Evolutionary conservation across 306 rosid species (phyloP).

Genomic region (Datisca glomerata): DNA sequence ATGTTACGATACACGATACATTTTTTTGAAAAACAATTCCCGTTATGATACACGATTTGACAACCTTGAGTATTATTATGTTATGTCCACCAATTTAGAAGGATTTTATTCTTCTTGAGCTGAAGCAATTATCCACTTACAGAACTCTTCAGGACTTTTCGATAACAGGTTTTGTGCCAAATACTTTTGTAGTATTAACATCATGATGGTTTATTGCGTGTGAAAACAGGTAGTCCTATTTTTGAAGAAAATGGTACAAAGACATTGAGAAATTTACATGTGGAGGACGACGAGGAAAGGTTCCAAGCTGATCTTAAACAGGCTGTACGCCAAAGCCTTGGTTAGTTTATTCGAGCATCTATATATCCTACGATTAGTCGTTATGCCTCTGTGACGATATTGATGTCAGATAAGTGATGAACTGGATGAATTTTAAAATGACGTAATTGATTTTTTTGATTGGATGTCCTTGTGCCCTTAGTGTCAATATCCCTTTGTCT

Average conservation of each 20-base stretch:
- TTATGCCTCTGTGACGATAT: constrained; percentile 2
- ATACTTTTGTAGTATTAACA: no score
- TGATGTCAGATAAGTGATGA: constrained; percentile 3
- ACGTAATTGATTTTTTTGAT: not conserved
- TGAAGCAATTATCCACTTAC: no score
- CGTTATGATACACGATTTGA: no score
- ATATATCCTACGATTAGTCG: not conserved
- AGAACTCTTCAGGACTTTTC: no score
- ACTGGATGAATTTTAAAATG: not conserved
- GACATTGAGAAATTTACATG: constrained; percentile 37
- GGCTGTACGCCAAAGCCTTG: constrained; percentile 91
- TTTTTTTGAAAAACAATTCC: no score
- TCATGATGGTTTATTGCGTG: constrained; percentile 15
- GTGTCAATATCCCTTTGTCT: no score
- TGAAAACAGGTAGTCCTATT: constrained; percentile 17
- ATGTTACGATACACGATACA: no score
- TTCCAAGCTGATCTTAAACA: constrained; percentile 86
- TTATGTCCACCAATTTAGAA: no score
- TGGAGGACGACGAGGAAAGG: constrained; percentile 80
- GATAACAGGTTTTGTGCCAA: no score
- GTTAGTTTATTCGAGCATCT: constrained; percentile 26
- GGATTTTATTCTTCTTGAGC: no score
- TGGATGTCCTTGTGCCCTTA: not conserved
- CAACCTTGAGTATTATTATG: no score
- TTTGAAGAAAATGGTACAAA: constrained; percentile 37